A percentile compares a stretch with the other conserved stretches of the same genome.
phyloP scores from a whole-genome alignment of 768 basidiomycete species.

The Clathrus columnatus region DNA sequence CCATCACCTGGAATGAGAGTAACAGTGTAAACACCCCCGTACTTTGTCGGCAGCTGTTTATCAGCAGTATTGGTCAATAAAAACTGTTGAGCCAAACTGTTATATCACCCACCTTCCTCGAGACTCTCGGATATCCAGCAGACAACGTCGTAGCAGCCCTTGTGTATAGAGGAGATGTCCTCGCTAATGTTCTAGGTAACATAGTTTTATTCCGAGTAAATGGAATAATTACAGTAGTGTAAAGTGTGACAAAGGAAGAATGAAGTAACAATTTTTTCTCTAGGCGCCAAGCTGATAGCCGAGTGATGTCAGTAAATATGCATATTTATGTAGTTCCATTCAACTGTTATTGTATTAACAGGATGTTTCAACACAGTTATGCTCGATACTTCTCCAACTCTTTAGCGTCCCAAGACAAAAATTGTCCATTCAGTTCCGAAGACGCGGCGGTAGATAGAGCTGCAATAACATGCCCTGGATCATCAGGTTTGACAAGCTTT shows the following conservation, averaged over 20 bases:
- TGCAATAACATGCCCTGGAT: constrained; percentile 73
- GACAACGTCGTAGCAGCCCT: constrained; percentile 69
- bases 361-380: background rate
- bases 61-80: background rate
- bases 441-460: constrained; percentile 60
- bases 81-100: background rate
- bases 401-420: constrained; percentile 73
- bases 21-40: constrained; percentile 89
- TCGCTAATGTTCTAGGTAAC: constrained; percentile 6
- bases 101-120: constrained; percentile 48
- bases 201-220: background rate
- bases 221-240: background rate
- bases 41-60: constrained; percentile 72
- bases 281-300: constrained; percentile 24
- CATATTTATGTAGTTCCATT: no score
- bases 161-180: constrained; percentile 16
- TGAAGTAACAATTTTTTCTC: background rate
- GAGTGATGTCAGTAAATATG: no score
- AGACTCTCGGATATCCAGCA: constrained; percentile 68
- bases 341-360: background rate
- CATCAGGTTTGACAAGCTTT: constrained; percentile 66
- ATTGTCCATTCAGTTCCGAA: constrained; percentile 58
- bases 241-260: background rate
- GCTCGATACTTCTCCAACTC: constrained; percentile 20
- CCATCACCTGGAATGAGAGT: constrained; percentile 98